phyloP scores from a whole-genome alignment of 108 stramenopile species.

The Nitzschia palea region DNA sequence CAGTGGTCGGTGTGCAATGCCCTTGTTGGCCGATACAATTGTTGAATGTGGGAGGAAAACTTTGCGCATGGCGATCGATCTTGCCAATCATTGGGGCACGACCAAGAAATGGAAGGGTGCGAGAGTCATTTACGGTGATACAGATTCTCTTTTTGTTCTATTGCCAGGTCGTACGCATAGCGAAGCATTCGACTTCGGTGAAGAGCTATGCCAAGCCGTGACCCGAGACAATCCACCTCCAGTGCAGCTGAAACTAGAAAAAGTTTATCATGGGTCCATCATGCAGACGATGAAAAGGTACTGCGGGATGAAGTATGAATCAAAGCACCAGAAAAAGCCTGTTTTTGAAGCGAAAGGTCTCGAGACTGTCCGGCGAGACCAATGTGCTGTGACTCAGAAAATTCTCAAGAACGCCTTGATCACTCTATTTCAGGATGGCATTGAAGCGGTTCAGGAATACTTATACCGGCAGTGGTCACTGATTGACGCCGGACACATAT shows the following conservation, averaged over 20 bases:
- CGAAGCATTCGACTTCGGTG: conserved; percentile 94
- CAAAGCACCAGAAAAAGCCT: conserved; percentile 62
- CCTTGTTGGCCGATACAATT: conserved; percentile 96
- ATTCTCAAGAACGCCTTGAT: conserved; percentile 74
- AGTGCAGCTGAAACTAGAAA: conserved; percentile 95
- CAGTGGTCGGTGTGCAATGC: conserved; percentile 93
- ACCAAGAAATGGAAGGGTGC: conserved; percentile 77
- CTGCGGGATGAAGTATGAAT: conserved; percentile 90
- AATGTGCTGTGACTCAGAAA: conserved; percentile 84
- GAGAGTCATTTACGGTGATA: conserved; percentile 93
- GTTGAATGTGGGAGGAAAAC: conserved; percentile 92
- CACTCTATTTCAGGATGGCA: conserved; percentile 64
- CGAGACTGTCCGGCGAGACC: conserved; percentile 86
- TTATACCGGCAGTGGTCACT: conserved; percentile 76
- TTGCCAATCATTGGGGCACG: conserved; percentile 81
- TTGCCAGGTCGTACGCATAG: conserved; percentile 83
- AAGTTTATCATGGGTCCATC: conserved; percentile 90
- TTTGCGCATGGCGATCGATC: conserved; percentile 81
- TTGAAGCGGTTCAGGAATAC: conserved; percentile 60
- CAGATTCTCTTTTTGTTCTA: conserved; percentile 96
- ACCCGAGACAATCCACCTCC: conserved; percentile 88
- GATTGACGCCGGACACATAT: conserved; percentile 72
- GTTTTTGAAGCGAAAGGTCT: conserved; percentile 88
- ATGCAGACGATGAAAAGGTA: conserved; percentile 91
- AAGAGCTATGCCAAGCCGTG: conserved; percentile 84